Conservation (phyloP, 306 rosid genomes). For the Quercus variabilis region DNA sequence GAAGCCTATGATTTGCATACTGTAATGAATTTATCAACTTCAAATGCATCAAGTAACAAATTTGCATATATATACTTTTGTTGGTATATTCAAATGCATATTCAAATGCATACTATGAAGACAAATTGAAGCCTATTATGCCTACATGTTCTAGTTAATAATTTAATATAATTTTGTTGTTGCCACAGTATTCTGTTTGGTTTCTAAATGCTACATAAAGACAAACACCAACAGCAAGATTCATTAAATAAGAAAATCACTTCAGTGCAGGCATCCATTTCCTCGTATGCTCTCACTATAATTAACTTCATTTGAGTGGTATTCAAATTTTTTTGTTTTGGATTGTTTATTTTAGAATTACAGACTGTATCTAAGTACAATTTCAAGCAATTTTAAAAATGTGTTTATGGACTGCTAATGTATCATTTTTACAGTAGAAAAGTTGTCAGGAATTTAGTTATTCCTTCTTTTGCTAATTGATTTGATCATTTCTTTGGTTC, state of each 20-base stretch:
- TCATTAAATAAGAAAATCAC: background rate
- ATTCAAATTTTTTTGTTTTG: background rate
- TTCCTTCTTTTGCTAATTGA: slow-evolving; percentile 3
- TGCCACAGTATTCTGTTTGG: background rate
- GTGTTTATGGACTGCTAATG: background rate
- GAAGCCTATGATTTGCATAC: background rate
- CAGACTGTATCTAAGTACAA: background rate
- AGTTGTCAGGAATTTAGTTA: background rate
- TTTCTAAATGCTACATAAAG: background rate
- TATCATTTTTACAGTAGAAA: background rate
- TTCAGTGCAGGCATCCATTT: background rate
- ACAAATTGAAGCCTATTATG: too few species aligned
- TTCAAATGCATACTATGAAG: too few species aligned
- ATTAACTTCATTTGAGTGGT: background rate
- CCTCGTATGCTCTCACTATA: background rate
- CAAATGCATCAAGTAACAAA: background rate
- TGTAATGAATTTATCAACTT: background rate
- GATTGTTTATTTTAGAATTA: background rate
- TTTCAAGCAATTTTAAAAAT: background rate
- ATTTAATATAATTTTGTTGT: background rate
- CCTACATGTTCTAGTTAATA: background rate
- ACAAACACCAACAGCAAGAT: background rate
- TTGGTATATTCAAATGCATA: too few species aligned
- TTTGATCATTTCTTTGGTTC: slow-evolving; percentile 16
- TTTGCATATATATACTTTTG: background rate